Conservation (phyloP, 2,329 filamentous ascomycete species). For the Ceratocystis alfenasii region DNA sequence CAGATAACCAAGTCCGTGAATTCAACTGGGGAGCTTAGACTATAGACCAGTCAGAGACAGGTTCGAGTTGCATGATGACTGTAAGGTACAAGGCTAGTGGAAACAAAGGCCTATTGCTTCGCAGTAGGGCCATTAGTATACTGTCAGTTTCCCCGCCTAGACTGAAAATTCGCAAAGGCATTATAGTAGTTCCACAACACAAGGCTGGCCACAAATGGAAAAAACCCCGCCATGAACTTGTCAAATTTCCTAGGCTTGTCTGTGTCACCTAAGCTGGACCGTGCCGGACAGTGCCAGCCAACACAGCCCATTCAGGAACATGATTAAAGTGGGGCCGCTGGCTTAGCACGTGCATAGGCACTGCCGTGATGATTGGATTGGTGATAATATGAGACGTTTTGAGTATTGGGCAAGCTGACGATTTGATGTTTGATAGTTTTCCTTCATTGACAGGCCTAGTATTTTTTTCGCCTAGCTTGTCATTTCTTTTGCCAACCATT, state of each 20-base stretch:
- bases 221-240: not conserved
- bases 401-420: too few relatives aligned
- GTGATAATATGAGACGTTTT: not conserved
- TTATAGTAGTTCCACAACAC: not conserved
- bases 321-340: constrained; percentile 1
- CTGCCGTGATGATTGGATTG: constrained; percentile 4
- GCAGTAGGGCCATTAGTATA: not conserved
- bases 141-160: not conserved
- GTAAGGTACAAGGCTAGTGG: not conserved
- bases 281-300: not conserved
- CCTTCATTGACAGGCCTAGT: too few relatives aligned
- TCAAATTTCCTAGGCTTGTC: not conserved
- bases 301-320: constrained; percentile 3
- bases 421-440: too few relatives aligned
- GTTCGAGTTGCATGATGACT: not conserved
- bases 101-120: not conserved
- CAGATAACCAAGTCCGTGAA: not conserved
- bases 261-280: constrained; percentile 7
- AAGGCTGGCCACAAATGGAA: not conserved
- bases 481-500: too few relatives aligned
- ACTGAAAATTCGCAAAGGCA: not conserved
- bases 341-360: constrained; percentile 2
- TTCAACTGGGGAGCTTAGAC: not conserved
- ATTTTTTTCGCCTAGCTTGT: too few relatives aligned
- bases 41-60: not conserved